Percentiles rank a stretch among this genome's conserved stretches.
phyloP scores from a whole-genome alignment of 192 early-diverging fungal species.

The Obelidium mucronatum region DNA sequence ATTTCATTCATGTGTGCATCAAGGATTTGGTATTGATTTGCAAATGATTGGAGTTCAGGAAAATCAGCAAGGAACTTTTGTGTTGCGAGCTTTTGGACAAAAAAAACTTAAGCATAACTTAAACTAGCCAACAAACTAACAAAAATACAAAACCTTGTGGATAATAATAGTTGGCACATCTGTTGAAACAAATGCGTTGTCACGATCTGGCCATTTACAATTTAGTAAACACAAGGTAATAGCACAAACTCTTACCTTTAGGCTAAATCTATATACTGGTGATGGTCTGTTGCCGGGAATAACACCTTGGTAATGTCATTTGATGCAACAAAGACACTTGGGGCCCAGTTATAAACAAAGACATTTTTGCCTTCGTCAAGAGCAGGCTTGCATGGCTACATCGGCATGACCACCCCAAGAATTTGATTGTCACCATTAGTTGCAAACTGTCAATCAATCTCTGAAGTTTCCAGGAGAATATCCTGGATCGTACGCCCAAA shows the following conservation, averaged over 20 bases:
- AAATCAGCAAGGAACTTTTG: constrained; percentile 14
- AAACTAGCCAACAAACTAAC: neutral
- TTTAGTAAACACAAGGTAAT: no score
- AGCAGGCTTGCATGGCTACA: no score
- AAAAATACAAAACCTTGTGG: constrained; percentile 6
- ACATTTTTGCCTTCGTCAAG: constrained; percentile 23
- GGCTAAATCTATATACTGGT: neutral
- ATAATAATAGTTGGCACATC: constrained; percentile 32
- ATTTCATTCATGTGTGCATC: neutral
- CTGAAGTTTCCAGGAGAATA: constrained; percentile 15
- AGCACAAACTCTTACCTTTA: neutral
- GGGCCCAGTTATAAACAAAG: constrained; percentile 38
- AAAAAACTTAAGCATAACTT: neutral
- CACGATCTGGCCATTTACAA: constrained; percentile 3
- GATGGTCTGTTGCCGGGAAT: constrained; percentile 23
- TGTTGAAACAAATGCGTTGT: constrained; percentile 15
- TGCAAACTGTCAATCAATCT: constrained; percentile 16
- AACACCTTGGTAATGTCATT: constrained; percentile 25
- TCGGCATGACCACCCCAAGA: constrained; percentile 25
- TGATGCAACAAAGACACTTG: constrained; percentile 22
- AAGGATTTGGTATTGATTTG: constrained; percentile 16
- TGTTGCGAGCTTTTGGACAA: constrained; percentile 21
- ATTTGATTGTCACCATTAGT: constrained; percentile 15
- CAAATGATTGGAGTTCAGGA: constrained; percentile 12
- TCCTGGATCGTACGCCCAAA: no score